Evolutionary conservation across 768 basidiomycete genomes (phyloP), one percentile per base, ranked within the genome.

Genomic region (Tulasnella sp.): DNA sequence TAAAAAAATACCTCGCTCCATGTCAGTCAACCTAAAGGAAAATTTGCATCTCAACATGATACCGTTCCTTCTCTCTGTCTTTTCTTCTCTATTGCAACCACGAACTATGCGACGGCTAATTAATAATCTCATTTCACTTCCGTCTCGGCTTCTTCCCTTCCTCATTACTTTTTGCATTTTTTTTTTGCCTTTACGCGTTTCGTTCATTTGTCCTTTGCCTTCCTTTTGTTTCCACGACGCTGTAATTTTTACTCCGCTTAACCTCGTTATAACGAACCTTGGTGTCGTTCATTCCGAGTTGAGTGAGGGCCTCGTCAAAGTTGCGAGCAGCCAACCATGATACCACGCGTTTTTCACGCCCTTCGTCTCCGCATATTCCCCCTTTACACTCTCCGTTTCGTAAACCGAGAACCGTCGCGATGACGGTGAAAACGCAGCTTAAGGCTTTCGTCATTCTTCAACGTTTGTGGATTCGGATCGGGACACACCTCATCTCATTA

Each of bases 91-190:
- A 67, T 29, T 67, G 61, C 61, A 20, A 29, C 61, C 61, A 67
- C 61, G 61, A 67, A 67, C 61, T 73, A 42, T 73, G 71, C 71
- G 40, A 73, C 71, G 39, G n/a, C 39, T 73, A n/a, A 73, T 20
- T 40, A 70, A 55, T 77, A 77, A 42, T 44, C 67, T 69, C n/a
- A 51, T 73, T 55, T 74, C 73, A 44, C 44, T 42, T 42, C 42
- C 44, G 44, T 44, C 44, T 18, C 55, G 73, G 23, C 39, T 70
- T 61, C 74, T 61, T 70, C 67, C 32, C 18, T 29, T 75, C 51
- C 72, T 51, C 72, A 44, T 78, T 39, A 42, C 72, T 70, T 40
- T 67, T 32, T 20, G n/a, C 67, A 42, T 77, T 37, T 46, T 37
- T n/a, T 39, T 32, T 16, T 77, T 70, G 35, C 70, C 23, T 78